These are phyloP conservation scores for California macrophylla DNA, from an alignment of 441 rosid genomes.

Conservation along the genomic window DNA sequence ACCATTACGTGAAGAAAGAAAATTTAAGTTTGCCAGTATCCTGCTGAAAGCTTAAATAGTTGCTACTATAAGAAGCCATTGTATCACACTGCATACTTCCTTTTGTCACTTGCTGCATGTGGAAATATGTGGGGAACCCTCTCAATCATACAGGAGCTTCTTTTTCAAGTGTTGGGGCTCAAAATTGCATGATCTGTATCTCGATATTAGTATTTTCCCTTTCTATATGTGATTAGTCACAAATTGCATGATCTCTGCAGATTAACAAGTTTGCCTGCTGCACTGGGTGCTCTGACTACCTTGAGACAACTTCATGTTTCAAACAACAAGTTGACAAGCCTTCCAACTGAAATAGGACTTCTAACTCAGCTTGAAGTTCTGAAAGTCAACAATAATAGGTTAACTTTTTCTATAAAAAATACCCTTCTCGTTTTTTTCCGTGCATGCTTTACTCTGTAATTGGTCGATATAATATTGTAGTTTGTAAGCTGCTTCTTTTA, in stretches of 20 bases:
- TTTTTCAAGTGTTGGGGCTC: not conserved
- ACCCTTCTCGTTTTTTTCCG: not conserved
- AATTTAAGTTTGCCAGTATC: not conserved
- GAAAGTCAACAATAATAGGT: slow-evolving; percentile 70
- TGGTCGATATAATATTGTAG: not conserved
- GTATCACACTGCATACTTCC: not conserved
- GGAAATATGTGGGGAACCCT: not conserved
- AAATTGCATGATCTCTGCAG: slow-evolving; percentile 34
- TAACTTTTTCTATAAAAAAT: slow-evolving; percentile 9
- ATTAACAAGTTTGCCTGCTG: slow-evolving; percentile 48
- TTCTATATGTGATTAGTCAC: not conserved
- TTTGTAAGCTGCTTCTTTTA: not conserved
- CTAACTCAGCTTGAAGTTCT: slow-evolving; percentile 67
- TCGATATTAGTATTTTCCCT: not conserved
- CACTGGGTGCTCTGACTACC: slow-evolving; percentile 46
- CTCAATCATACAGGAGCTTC: not conserved
- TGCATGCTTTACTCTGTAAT: not conserved
- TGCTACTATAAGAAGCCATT: not conserved
- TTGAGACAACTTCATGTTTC: slow-evolving; percentile 60
- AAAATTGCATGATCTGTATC: not conserved
- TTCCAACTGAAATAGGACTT: slow-evolving; percentile 60
- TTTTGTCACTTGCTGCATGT: not conserved
- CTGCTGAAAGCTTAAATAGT: not conserved
- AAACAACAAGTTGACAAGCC: slow-evolving; percentile 51
- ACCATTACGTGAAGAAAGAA: not conserved